A percentile compares a stretch with the other conserved stretches of the same genome.
phyloP scores from a whole-genome alignment of 306 rosid species.

The Inga laurina region DNA sequence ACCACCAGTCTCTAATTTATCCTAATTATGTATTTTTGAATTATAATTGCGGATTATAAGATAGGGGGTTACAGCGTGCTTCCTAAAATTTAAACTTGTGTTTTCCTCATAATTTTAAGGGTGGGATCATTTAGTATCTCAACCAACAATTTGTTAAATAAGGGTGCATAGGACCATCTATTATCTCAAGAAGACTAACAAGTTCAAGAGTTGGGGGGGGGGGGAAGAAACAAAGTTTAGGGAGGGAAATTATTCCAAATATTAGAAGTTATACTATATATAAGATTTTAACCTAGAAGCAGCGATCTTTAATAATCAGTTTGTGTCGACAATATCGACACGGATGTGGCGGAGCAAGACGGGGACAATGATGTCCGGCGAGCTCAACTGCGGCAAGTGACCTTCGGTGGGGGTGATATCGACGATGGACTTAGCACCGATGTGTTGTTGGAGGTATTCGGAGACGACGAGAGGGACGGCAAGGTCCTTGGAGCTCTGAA shows the following conservation, averaged over 20 bases:
- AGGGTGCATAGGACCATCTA: no score
- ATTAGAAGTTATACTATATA: neutral
- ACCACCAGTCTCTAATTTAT: no score
- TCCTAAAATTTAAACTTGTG: no score
- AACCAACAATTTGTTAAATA: no score
- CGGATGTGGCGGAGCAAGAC: constrained; percentile 34
- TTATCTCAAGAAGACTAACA: no score
- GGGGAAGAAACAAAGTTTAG: neutral
- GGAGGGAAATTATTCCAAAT: neutral
- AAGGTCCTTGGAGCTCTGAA: constrained; percentile 36
- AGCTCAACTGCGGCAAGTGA: constrained; percentile 40
- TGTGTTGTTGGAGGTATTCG: constrained; percentile 25
- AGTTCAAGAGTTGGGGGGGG: neutral
- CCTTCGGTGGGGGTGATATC: constrained; percentile 40
- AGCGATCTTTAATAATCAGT: neutral
- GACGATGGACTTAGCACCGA: constrained; percentile 36
- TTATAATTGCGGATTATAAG: no score
- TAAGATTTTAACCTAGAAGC: neutral
- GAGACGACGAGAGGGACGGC: constrained; percentile 33
- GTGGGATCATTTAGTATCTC: no score
- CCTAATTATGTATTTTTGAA: no score
- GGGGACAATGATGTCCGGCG: constrained; percentile 55
- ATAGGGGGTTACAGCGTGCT: no score
- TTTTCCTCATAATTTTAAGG: no score
- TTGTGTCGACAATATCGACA: neutral